Base-by-base conservation (phyloP, 208 protist species). In the Leishmania tropica region DNA sequence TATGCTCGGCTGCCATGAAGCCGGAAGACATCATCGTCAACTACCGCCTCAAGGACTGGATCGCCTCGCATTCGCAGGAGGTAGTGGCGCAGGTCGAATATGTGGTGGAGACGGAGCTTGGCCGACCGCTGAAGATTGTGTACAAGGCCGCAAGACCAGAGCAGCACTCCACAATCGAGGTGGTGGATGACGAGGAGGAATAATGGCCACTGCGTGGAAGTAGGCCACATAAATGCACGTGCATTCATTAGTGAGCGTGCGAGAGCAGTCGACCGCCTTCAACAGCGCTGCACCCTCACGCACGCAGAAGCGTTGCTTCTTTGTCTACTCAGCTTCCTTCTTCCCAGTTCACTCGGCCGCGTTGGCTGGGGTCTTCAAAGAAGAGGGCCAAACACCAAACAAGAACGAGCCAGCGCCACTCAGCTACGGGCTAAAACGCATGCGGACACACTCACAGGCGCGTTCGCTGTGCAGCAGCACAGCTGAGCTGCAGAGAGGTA, bases 11-110 rank as follows among this genome's bases (percentile, higher is more conserved):
- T 17, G 85, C 90, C 19, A 94, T 92, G 76, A 81, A 67, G 56
- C 94, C 93, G 2, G 45, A 85, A 45, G 90, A 90, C 11, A 91
- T 96, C 37, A 58, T 81, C 21, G 89, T 96, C 15, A 94, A 97
- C 83, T 91, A 96, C 81, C 87, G 90, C n/a, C 81, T 97, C 15
- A 84, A 85, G 67, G 88, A 95, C 19, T 96, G 92, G 93, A 79
- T 97, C 54, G 78, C 89, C 35, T 76, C 67, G 11, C 82, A 97
- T 78, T 45, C 79, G n/a, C 51, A 40, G 8, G 40, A 80, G 42
- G 10, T 89, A 35, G 47, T 62, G 40, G n/a, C 64, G 24, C 58
- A 75, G 3, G 92, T 97, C 8, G 89, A 97, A 47, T 93, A 89
- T 74, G 85, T 97, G 19, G 75, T 95, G 42, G 92, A 97, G 79